Base-by-base conservation (phyloP, 176 grass and related monocot genomes). In the Oryza coarctata region DNA sequence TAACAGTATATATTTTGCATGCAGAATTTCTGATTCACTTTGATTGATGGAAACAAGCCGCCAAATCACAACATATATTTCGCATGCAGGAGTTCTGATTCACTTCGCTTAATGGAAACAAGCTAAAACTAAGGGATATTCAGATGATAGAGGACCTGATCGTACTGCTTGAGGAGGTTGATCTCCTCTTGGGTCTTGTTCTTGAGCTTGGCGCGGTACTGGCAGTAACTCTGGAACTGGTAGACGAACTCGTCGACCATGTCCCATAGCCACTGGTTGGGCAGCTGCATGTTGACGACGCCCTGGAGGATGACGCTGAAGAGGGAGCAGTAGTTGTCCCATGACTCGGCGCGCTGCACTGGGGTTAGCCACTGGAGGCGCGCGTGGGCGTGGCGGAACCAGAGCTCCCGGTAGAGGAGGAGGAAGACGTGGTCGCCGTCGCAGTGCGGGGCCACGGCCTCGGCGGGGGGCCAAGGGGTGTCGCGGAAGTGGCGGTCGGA, bases 221-320 rank as follows among this genome's bases (percentile, higher is more conserved):
- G 88, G 85, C 90, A 97, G 78, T 89, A 97, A 65, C 85, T 90
- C 81, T 97, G 94, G 75, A 97, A 97, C 74, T 97, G 94, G 84
- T 89, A 92, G 3, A 97, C 94, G 28, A 97, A 97, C 71, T 92
- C 92, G 47, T 97, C 92, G 7, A 97, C 90, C 90, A 97, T 97
- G 79, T 97, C 94, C 94, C 94, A 97, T 6, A 97, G 88, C 96
- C 96, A 99, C 78, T 99, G 96, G 89, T 99, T 99, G 66, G 96
- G 93, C 27, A 99, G 84, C 87, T 95, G 96, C 96, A 99, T 99
- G 85, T 95, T 99, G 86, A 99, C 91, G 72, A 99, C 93, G 31
- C 96, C 96, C 74, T 95, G 91, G 20, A 99, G 91, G 57, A 99
- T 89, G 68, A 99, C 91, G 25, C 83, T 70, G 70, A 99, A 99